Percentiles rank a stretch among this genome's conserved stretches.
These are phyloP conservation scores for Chlamydomonas sphaeroides DNA, from an alignment of 139 green algal genomes.

Conservation along the genomic window DNA sequence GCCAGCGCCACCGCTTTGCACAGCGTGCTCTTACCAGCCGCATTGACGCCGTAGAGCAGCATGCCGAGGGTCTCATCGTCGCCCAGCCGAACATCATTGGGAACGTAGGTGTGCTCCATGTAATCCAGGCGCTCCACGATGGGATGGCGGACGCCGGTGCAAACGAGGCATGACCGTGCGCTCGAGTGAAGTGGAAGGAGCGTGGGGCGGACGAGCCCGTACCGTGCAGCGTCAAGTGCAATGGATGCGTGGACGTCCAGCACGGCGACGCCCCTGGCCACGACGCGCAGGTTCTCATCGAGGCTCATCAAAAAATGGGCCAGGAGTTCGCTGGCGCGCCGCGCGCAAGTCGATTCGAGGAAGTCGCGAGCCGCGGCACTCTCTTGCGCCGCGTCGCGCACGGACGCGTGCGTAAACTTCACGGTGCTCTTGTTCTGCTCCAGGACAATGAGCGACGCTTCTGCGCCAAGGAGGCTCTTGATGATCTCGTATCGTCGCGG, in stretches of 20 bases:
- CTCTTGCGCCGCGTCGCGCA: not conserved
- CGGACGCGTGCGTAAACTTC: not conserved
- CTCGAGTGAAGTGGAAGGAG: not conserved
- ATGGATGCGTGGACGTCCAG: not conserved
- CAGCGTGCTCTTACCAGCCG: not conserved
- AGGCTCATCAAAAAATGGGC: not conserved
- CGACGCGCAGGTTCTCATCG: not conserved
- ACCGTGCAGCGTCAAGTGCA: no score
- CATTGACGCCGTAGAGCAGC: not conserved
- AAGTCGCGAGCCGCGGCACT: not conserved
- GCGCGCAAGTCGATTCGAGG: not conserved
- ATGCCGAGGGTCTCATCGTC: not conserved
- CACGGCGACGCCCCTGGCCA: not conserved
- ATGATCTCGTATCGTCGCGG: no score
- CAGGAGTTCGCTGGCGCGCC: not conserved
- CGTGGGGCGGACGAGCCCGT: not conserved
- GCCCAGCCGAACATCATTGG: not conserved
- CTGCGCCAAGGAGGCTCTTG: no score
- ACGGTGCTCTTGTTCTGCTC: not conserved
- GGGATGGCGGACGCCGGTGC: not conserved
- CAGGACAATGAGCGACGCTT: no score
- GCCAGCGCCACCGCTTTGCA: conserved; percentile 3
- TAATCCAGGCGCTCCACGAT: not conserved
- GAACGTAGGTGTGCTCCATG: not conserved
- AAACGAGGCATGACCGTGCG: not conserved